Conservation (phyloP, 225 moss, liverwort and hornwort genomes). For the Thuidium tamariscinum region DNA sequence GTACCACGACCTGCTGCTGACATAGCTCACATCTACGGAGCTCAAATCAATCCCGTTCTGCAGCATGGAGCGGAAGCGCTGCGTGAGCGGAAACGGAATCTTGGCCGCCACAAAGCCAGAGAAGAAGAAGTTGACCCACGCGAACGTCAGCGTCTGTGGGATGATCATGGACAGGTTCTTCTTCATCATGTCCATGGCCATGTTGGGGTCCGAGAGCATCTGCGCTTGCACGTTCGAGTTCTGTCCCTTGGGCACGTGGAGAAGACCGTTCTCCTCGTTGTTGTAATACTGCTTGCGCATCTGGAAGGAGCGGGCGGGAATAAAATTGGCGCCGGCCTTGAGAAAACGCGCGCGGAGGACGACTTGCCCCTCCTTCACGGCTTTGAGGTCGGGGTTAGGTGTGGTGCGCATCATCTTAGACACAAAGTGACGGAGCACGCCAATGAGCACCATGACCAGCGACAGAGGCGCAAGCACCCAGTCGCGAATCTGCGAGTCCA, state of each 20-base stretch:
- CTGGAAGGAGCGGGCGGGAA: conserved; percentile 72
- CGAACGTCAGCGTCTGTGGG: conserved; percentile 91
- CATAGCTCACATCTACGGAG: conserved; percentile 94
- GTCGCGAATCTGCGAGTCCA: conserved; percentile 87
- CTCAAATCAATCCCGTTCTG: conserved; percentile 96
- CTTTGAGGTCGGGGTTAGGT: conserved; percentile 76
- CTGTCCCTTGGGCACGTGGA: conserved; percentile 86
- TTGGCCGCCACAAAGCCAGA: conserved; percentile 97
- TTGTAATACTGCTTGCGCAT: conserved; percentile 76
- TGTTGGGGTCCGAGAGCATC: conserved; percentile 97
- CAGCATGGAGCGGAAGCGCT: conserved; percentile 88
- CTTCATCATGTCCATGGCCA: conserved; percentile 99
- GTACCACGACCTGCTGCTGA: conserved; percentile 97
- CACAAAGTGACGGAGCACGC: conserved; percentile 84
- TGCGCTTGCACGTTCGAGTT: conserved; percentile 78
- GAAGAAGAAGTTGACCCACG: conserved; percentile 98
- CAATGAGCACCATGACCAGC: conserved; percentile 96
- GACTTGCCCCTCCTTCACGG: conserved; percentile 88
- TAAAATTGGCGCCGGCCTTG: conserved; percentile 63
- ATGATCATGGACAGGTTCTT: conserved; percentile 97
- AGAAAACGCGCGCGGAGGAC: conserved; percentile 82
- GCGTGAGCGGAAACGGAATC: conserved; percentile 92
- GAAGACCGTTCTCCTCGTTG: conserved; percentile 85
- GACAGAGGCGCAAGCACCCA: conserved; percentile 94
- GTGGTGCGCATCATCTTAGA: conserved; percentile 77